These are phyloP conservation scores for Trichoderma endophyticum DNA, from an alignment of 2,329 filamentous ascomycete species.

Conservation along the genomic window DNA sequence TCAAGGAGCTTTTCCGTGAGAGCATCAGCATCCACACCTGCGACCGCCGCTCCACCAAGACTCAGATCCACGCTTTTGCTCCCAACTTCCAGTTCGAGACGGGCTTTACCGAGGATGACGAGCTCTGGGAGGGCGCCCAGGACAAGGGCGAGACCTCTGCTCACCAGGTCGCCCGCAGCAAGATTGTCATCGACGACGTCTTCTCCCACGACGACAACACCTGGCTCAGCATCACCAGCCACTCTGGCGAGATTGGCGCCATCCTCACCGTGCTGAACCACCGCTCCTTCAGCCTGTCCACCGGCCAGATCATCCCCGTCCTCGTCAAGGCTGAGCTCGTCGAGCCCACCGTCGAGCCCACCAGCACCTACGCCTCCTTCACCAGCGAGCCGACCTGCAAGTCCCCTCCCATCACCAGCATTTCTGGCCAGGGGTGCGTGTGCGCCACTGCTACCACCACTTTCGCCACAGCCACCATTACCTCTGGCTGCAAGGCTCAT, in stretches of 20 bases:
- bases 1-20: slow-evolving; percentile 66
- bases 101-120: slow-evolving; percentile 56
- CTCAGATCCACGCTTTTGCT: slow-evolving; percentile 50
- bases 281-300: slow-evolving; percentile 58
- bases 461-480: background rate
- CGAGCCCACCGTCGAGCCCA: slow-evolving; percentile 25
- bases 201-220: slow-evolving; percentile 51
- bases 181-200: slow-evolving; percentile 53
- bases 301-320: slow-evolving; percentile 65
- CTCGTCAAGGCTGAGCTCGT: slow-evolving; percentile 58
- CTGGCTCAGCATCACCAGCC: slow-evolving; percentile 59
- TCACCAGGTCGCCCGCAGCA: slow-evolving; percentile 50
- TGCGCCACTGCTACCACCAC: slow-evolving; percentile 29
- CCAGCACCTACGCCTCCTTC: slow-evolving; percentile 35
- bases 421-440: slow-evolving; percentile 40
- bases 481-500: background rate
- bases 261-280: slow-evolving; percentile 58
- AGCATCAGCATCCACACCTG: slow-evolving; percentile 67
- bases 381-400: slow-evolving; percentile 43
- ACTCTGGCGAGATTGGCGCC: slow-evolving; percentile 55
- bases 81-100: slow-evolving; percentile 56
- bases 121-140: slow-evolving; percentile 42
- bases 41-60: slow-evolving; percentile 56
- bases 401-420: slow-evolving; percentile 43
- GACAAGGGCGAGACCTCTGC: slow-evolving; percentile 42